Base-by-base conservation (phyloP, 805 yeast species). In the Candida oleophila region DNA sequence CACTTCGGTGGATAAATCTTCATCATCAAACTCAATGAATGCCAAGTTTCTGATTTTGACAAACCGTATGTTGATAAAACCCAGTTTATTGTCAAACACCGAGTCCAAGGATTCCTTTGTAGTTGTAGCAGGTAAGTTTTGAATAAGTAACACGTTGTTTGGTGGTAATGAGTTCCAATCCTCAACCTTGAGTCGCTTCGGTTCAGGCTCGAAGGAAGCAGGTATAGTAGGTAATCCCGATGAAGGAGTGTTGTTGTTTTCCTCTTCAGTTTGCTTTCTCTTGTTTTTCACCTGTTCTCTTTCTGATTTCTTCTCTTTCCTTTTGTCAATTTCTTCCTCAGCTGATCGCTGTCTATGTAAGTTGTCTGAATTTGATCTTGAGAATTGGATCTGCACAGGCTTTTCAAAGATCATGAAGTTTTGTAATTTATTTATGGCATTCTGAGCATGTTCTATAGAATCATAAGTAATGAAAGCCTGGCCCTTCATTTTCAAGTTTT, bases 381-480 rank as follows among this genome's bases (percentile, higher is more conserved):
- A 76, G 54, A 64, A 56, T 36, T 68, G 59, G 2, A 83, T 72
- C 15, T 66, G 70, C 55, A 85, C 65, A 0, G 75, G 75, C 44
- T 76, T 76, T 18, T 73, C 79, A 52, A 74, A 73, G 11, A 85
- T 45, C 18, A 64, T 64, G 25, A 55, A 49, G 12, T 74, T 71
- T 41, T 79, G 67, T 34, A 77, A 53, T 15, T 57, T 63, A n/a
- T 68, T 65, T 2, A 76, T 57, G 0, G 85, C 86, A 36, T 57
- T 55, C 3, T 59, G 47, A 1, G 90, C 82, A 3, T 67, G 62
- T 2, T 68, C 68, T 1, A 56, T 55, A 16, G 61, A 57, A 3
- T 66, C 71, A 44, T 82, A 80, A 0, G 87, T 79, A 4, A 89
- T 73, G 61, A 87, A 89, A 1, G 96, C 96, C 62, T 89, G 96